Base-by-base conservation (phyloP, 108 stramenopile species). In the Cyclotella baltica region DNA sequence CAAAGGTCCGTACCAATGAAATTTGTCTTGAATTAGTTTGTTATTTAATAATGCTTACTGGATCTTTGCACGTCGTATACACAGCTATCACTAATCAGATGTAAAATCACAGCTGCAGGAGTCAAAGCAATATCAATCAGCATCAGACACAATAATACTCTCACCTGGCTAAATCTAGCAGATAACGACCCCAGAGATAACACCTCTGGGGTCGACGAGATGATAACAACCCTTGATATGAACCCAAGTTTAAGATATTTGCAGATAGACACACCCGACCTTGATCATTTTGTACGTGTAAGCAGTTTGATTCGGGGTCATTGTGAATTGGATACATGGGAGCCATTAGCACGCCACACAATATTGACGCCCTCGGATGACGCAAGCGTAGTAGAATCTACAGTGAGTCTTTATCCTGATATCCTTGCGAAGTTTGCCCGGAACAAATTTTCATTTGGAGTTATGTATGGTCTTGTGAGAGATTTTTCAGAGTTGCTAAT, bases 241-340 rank as follows among this genome's bases (percentile, higher is more conserved):
- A 62, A 62, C 35, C n/a, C 62, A 4, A 62, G 16, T 62, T 62
- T 62, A 33, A 62, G 36, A 27, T 38, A 62, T 36, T 62, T 62
- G 62, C 34, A 62, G n/a, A 62, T 62, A 4, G 62, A 62, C 30
- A 35, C 34, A 20, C 20, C 34, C 27, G 36, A 38, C 33, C 62
- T 18, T 2, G 33, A 62, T 33, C n/a, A 35, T 1, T 38, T 35
- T 3, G 34, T 38, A 23, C 22, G 62, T 22, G 9, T 62, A 37
- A 5, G 35, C 19, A 27, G 35, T 0, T 62, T 62, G 22, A 19
- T 35, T 62, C 30, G 33, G 1, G 18, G 36, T 0, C 34, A 62
- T 33, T 62, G 20, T 15, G 27, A 62, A 35, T 35, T 62, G 2
- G 8, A 62, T 35, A 1, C 18, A 19, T 62, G 62, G 62, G 35